Conservation (phyloP, 192 early-diverging fungal species). For the Thoreauomyces humboldtii region DNA sequence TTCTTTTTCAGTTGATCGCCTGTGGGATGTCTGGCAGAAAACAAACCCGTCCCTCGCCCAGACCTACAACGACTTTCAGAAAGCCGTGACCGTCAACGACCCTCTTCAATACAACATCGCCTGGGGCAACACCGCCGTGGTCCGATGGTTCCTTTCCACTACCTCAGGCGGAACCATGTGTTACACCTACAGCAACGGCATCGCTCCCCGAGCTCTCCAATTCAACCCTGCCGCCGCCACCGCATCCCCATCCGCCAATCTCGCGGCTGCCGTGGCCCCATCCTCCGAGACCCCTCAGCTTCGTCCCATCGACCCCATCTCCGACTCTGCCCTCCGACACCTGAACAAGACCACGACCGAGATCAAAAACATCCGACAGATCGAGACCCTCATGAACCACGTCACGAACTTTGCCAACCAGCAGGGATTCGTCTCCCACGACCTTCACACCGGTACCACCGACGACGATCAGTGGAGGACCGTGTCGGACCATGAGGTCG, state of each 20-base stretch:
- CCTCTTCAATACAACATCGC: slow-evolving; percentile 4
- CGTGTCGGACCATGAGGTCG: neutral
- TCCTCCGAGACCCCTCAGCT: neutral
- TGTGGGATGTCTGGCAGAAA: slow-evolving; percentile 40
- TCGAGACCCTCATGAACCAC: slow-evolving; percentile 12
- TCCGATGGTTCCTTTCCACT: slow-evolving; percentile 14
- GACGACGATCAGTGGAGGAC: neutral
- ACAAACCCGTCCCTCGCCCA: slow-evolving; percentile 26
- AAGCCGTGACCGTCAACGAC: neutral
- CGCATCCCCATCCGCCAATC: neutral
- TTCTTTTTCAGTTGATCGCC: slow-evolving; percentile 30
- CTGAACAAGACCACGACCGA: slow-evolving; percentile 14
- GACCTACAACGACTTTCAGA: slow-evolving; percentile 14
- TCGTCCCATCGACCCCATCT: slow-evolving; percentile 5
- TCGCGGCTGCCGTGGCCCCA: neutral
- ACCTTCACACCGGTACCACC: neutral
- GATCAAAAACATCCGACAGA: slow-evolving; percentile 12
- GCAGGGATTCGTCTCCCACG: slow-evolving; percentile 2
- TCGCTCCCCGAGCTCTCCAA: neutral
- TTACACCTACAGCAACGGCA: slow-evolving; percentile 16
- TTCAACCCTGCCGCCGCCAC: neutral
- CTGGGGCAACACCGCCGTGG: slow-evolving; percentile 4
- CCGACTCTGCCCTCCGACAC: slow-evolving; percentile 13
- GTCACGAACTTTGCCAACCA: slow-evolving; percentile 5
- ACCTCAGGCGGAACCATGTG: slow-evolving; percentile 16